Conservation (phyloP, 306 rosid genomes). For the Hippophae tibetana region DNA sequence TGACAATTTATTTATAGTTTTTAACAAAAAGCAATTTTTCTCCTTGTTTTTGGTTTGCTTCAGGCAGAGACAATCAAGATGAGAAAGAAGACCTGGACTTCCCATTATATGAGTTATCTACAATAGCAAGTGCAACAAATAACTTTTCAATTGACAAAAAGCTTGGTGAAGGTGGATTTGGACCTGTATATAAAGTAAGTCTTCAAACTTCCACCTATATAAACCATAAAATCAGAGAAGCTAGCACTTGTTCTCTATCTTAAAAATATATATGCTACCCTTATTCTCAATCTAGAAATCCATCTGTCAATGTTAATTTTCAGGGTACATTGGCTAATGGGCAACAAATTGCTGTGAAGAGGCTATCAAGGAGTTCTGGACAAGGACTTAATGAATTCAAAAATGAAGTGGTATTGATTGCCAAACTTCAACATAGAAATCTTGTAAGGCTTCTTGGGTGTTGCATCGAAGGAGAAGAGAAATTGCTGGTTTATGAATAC, state of each 20-base stretch:
- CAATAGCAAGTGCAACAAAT: conserved; percentile 34
- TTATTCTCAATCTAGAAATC: too few relatives aligned
- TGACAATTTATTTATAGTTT: too few relatives aligned
- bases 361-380: conserved; percentile 38
- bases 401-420: conserved; percentile 43
- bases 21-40: too few relatives aligned
- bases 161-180: conserved; percentile 58
- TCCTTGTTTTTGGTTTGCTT: neutral
- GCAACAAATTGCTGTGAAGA: conserved; percentile 44
- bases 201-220: neutral
- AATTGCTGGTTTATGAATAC: conserved; percentile 24
- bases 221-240: neutral
- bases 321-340: conserved; percentile 40
- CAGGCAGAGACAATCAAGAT: neutral
- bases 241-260: too few relatives aligned
- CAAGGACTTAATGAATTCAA: conserved; percentile 37
- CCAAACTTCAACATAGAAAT: conserved; percentile 53
- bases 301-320: neutral
- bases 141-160: conserved; percentile 31
- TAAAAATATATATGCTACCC: too few relatives aligned
- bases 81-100: conserved; percentile 10
- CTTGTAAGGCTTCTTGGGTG: conserved; percentile 50
- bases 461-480: conserved; percentile 37
- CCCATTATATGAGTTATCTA: conserved; percentile 30
- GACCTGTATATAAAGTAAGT: conserved; percentile 40